Base-by-base conservation (phyloP, 352 stramenopile species). In the Globisporangium megalacanthum region DNA sequence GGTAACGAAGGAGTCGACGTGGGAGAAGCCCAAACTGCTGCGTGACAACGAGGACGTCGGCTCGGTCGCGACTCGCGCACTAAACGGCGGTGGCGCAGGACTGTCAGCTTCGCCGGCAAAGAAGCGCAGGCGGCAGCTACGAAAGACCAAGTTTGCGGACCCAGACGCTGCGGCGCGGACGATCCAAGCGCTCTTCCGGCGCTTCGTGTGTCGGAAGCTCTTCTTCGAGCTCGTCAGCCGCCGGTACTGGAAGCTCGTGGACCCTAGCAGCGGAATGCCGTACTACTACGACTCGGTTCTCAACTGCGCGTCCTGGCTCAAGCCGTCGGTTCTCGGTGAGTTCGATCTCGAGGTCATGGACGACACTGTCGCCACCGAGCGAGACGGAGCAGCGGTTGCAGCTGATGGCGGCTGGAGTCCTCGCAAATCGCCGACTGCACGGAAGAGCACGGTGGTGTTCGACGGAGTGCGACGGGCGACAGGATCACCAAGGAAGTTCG, bases 261-360 rank as follows among this genome's bases (percentile, higher is more conserved):
- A 90, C 49, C 49, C 69, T 0, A 55, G 45, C n/a, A 75, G 72
- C 0, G 58, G 63, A 1, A 53, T 66, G 36, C 39, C 70, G 9
- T 90, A 88, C 56, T 90, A 90, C 69, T 90, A 90, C 66, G 80
- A 90, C 61, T 70, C 65, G 19, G 66, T 83, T 0, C 54, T 56
- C 9, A 68, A 75, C 9, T 69, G 58, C 0, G 69, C 76, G 25
- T 72, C 74, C 6, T 90, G 80, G 80, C 66, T 90, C 54, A 90
- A 90, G 31, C 76, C 80, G 15, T 53, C 56, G 3, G 47, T 86
- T 8, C 58, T 89, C n/a, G 75, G 78, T 6, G 64, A 62, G 17
- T 76, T 77, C 41, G 80, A 91, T 11, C 50, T 91, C 19, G 68
- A 77, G 4, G 37, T 88, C 41, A 62, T 62, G n/a, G 66, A 59